Percentiles rank a stretch among this genome's conserved stretches.
These are phyloP conservation scores for Ceriops tagal DNA, from an alignment of 345 rosid species.

Conservation along the genomic window DNA sequence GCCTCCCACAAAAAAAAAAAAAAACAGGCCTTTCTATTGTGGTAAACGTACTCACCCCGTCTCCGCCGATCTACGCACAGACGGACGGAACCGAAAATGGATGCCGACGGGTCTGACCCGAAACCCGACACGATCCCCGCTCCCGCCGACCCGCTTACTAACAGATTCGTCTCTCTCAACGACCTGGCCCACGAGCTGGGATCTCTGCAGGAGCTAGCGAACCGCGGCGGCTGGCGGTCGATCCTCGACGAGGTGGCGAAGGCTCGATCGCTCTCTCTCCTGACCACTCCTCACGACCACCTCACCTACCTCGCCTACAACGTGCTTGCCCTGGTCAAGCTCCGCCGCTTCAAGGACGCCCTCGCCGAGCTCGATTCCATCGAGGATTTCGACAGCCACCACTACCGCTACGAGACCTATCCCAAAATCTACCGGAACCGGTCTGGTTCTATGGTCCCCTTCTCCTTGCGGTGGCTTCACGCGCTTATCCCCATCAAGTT, in stretches of 20 bases:
- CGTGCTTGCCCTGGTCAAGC: constrained; percentile 70
- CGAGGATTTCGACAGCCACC: constrained; percentile 69
- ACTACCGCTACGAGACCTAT: constrained; percentile 68
- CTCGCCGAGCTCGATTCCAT: constrained; percentile 66
- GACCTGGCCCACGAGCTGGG: constrained; percentile 73
- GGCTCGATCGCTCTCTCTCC: constrained; percentile 58
- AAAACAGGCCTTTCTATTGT: too few relatives aligned
- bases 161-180: constrained; percentile 53
- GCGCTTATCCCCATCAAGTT: constrained; percentile 63
- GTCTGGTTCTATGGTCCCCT: constrained; percentile 90
- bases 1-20: too few relatives aligned
- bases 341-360: constrained; percentile 84
- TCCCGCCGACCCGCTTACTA: constrained; percentile 42
- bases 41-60: too few relatives aligned
- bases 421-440: constrained; percentile 64
- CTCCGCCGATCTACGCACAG: neutral
- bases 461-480: constrained; percentile 77
- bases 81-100: constrained; percentile 2
- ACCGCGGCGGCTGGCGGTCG: constrained; percentile 84
- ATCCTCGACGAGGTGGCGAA: constrained; percentile 65
- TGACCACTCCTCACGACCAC: constrained; percentile 73
- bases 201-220: constrained; percentile 79
- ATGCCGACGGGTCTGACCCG: neutral
- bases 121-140: constrained; percentile 1
- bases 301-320: constrained; percentile 80